These are phyloP conservation scores for Blumeria graminis DNA, from an alignment of 2,329 filamentous ascomycete species.

Conservation along the genomic window DNA sequence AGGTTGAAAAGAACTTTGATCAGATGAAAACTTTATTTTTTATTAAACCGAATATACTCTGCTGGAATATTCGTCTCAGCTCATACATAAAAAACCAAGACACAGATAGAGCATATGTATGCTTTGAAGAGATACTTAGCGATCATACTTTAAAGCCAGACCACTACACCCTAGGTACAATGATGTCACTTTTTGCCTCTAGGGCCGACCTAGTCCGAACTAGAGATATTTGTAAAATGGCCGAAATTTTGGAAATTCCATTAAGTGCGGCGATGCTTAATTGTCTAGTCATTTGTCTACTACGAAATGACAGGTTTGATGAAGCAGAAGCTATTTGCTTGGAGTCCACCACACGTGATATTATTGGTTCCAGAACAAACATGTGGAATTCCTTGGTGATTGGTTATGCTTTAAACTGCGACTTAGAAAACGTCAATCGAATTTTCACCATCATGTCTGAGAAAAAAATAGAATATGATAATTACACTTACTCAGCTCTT, in stretches of 20 bases:
- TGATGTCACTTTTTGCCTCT: slow-evolving; percentile 48
- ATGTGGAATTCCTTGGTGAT: slow-evolving; percentile 63
- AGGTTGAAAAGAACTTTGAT: slow-evolving; percentile 35
- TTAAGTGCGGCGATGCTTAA: slow-evolving; percentile 34
- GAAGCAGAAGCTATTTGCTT: slow-evolving; percentile 35
- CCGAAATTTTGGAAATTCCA: slow-evolving; percentile 26
- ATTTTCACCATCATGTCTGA: slow-evolving; percentile 30
- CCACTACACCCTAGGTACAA: slow-evolving; percentile 39
- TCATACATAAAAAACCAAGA: slow-evolving; percentile 43
- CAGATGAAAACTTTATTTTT: slow-evolving; percentile 31
- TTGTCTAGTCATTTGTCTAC: slow-evolving; percentile 42
- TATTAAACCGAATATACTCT: slow-evolving; percentile 29
- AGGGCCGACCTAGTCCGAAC: slow-evolving; percentile 52
- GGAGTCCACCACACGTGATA: slow-evolving; percentile 23
- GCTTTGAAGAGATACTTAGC: slow-evolving; percentile 34
- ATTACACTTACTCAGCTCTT: slow-evolving; percentile 33
- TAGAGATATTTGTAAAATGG: slow-evolving; percentile 37
- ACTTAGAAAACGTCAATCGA: slow-evolving; percentile 27
- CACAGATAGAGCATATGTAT: slow-evolving; percentile 35
- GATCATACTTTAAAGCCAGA: slow-evolving; percentile 27
- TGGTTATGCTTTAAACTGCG: slow-evolving; percentile 39
- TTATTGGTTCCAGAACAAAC: slow-evolving; percentile 28
- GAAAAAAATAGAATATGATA: slow-evolving; percentile 25
- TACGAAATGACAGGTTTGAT: slow-evolving; percentile 26
- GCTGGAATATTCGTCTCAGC: slow-evolving; percentile 59